Evolutionary conservation across 805 yeast genomes (phyloP), one percentile per base, ranked within the genome.

Genomic region (Debaryomyces prosopidis): DNA sequence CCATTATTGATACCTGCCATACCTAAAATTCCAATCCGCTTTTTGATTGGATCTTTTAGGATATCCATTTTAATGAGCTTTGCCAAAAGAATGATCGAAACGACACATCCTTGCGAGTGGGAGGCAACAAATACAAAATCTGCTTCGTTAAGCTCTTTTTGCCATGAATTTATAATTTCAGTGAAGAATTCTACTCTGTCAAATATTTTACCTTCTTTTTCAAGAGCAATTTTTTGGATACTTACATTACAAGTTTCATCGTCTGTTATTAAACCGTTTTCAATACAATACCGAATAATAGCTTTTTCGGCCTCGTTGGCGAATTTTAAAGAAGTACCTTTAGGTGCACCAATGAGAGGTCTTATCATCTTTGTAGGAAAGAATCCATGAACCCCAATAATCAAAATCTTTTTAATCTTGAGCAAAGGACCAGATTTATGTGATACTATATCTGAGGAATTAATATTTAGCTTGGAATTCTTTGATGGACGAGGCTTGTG

Each of bases 1-100:
- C 99, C 99, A 60, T 89, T 82, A 55, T 90, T 89, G 18, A 91
- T 81, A 1, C 98, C 98, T 0, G 98, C 98, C 99, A 92, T 92
- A 3, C 92, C 92, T 40, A 92, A 67, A 15, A 92, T 69, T 0
- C 94, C 89, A 11, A 91, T 75, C 17, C 78, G 68, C 60, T 81
- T 72, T 14, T 45, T 44, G 16, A 59, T 58, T 0, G 76, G 68
- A 59, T 51, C 73, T 66, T 57, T 69, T 57, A 58, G 69, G 36
- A 61, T 70, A 18, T 61, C 94, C 65, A 52, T 63, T 62, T 81
- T 85, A 10, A 92, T 77, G 35, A 92, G 72, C 52, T 77, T 76
- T 0, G 96, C 85, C n/a, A 90, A 66, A 23, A 92, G 63, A 27
- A 89, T 83, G 1, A 89, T 82, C 0, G 96, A 80, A 0, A 94